Evolutionary conservation across 768 basidiomycete genomes (phyloP), one percentile per base, ranked within the genome.

Genomic region (Mycena sanguinolenta): DNA sequence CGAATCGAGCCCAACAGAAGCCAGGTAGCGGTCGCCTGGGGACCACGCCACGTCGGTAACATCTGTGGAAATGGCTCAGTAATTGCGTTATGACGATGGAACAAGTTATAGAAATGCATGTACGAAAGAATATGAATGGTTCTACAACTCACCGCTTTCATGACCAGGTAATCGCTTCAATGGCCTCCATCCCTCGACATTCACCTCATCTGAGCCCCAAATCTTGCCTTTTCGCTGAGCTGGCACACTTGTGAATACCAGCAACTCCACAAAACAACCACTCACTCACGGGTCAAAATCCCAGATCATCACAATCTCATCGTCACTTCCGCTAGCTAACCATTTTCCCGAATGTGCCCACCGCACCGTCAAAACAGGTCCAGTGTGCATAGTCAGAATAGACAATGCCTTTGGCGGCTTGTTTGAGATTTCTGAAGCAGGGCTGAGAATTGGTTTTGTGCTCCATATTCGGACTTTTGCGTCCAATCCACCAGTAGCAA

Each of bases 391-490:
- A 2, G 92, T 90, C 63, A 99, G 86, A 0, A 97, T 99, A 75
- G 94, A 96, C 30, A 99, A 84, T 17, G 93, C 89, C 78, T 96
- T 97, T 17, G 95, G 96, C 32, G 94, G 91, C 64, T 88, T 86
- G 67, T 91, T 87, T 53, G 91, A 88, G 70, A 82, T 79, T 76
- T 94, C 90, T 32, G 94, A 85, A 50, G 89, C 86, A 17, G 87
- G 82, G 71, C 91, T 91, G n/a, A 99, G 83, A 73, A 99, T 97
- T 0, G 98, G 97, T 71, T 94, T 92, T 0, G 98, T 99, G 70
- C 94, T 94, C 97, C 97, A 99, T 81, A 99, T 95, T 58, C 96
- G 93, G 70, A 99, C 91, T 84, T 96, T 97, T 46, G 95, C 93
- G 79, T 99, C 97, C 63, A 99, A 86, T 2, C 97, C 96, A 32